Conservation (phyloP, 805 yeast species). For the Metschnikowia continentalis region DNA sequence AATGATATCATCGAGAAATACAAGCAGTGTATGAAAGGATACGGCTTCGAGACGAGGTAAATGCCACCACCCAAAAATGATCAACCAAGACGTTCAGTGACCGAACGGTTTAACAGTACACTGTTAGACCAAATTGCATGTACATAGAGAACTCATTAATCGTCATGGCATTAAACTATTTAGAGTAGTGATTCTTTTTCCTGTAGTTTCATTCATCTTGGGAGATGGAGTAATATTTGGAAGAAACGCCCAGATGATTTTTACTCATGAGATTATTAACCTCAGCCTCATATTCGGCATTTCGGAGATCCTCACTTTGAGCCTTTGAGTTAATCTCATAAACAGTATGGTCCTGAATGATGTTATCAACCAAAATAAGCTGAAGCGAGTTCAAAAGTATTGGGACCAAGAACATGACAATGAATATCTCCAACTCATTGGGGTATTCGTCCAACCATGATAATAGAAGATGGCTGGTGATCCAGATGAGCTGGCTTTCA, state of each 20-base stretch:
- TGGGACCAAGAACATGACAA: slow-evolving; percentile 83
- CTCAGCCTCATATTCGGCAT: neutral
- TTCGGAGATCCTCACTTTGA: neutral
- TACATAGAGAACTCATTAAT: neutral
- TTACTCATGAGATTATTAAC: neutral
- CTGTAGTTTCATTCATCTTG: neutral
- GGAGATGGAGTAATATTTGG: neutral
- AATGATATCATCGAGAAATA: slow-evolving; percentile 64
- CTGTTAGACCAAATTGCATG: neutral
- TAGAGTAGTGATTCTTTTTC: neutral
- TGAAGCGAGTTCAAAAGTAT: slow-evolving; percentile 70
- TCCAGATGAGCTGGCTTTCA: slow-evolving; percentile 47
- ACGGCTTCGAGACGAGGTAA: slow-evolving; percentile 59
- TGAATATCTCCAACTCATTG: slow-evolving; percentile 68
- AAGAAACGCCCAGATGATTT: neutral
- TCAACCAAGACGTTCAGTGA: neutral
- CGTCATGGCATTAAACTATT: slow-evolving; percentile 1
- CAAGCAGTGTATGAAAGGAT: slow-evolving; percentile 88
- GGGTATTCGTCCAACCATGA: slow-evolving; percentile 84
- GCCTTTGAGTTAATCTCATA: slow-evolving; percentile 28
- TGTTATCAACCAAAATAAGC: slow-evolving; percentile 66
- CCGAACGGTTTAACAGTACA: too few species aligned
- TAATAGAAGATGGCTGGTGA: slow-evolving; percentile 65
- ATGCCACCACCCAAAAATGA: neutral
- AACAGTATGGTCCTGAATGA: slow-evolving; percentile 54